phyloP scores from a whole-genome alignment of 305 asterid species.

The Stenogyne calaminthoides region DNA sequence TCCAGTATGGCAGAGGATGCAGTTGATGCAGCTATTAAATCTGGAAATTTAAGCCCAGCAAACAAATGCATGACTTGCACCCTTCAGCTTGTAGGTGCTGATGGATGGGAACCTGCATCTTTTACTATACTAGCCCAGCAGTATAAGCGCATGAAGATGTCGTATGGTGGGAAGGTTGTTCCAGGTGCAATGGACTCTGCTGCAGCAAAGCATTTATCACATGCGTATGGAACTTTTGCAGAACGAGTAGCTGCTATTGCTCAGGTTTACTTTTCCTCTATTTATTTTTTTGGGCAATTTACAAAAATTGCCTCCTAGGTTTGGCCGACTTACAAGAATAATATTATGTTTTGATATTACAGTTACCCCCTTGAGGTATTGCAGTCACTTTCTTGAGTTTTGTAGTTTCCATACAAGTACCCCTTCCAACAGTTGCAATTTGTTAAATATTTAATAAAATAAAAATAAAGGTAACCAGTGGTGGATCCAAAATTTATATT shows the following conservation, averaged over 20 bases:
- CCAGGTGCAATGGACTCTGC: conserved; percentile 97
- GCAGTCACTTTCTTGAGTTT: background rate
- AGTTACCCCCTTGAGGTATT: background rate
- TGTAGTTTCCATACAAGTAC: background rate
- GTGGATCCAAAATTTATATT: too few species aligned
- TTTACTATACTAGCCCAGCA: conserved; percentile 88
- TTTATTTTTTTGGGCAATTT: background rate
- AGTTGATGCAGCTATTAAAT: conserved; percentile 77
- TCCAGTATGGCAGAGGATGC: conserved; percentile 99
- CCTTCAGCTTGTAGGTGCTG: conserved; percentile 83
- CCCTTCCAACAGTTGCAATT: background rate
- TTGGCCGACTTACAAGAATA: background rate
- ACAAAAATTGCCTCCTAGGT: background rate
- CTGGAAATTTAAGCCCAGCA: conserved; percentile 75
- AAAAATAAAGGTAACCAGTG: too few species aligned
- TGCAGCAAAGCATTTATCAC: conserved; percentile 92
- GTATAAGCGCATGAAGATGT: conserved; percentile 77
- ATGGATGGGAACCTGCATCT: conserved; percentile 97
- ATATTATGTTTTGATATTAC: background rate
- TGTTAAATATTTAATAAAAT: background rate
- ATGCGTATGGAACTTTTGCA: conserved; percentile 83
- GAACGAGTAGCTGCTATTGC: conserved; percentile 91
- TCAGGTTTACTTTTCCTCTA: conserved; percentile 56
- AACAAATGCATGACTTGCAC: conserved; percentile 66
- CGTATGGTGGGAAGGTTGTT: conserved; percentile 80